Evolutionary conservation across 2,329 filamentous ascomycete genomes (phyloP), one percentile per base, ranked within the genome.

Genomic region (Pseudocercospora cruenta): DNA sequence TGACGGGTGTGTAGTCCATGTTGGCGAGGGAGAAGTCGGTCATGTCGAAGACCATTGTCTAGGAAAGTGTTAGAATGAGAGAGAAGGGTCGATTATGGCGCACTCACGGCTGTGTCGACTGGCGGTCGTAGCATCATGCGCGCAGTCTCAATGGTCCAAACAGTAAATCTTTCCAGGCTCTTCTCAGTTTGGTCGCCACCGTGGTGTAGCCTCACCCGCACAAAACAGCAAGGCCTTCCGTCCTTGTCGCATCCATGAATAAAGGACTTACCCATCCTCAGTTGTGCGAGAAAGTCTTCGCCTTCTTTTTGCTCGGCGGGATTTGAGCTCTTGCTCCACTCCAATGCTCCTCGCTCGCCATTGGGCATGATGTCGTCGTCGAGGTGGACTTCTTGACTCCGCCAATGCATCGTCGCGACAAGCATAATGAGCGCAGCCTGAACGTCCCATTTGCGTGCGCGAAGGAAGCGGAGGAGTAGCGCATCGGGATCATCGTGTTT

Each of bases 1-100:
- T 99, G 64, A 99, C 92, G 0, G 95, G 94, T 0, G 91, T 88
- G 78, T 98, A 98, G 79, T 99, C 95, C 95, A 99, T 98, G 80
- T 99, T 99, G 16, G 94, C 90, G 82, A 98, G 85, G 19, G 91
- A 91, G 78, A 98, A 98, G 69, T 90, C 88, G 7, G 92, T 96
- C 92, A 99, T 94, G 78, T 99, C 95, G 76, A 99, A 99, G 55
- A 99, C 82, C 69, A 99, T 88, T 49, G 92, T 95, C 92, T 96
- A n/a, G 67, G 22, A 65, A 33, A 26, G 26, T 39, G 36, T 69
- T 14, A 55, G 31, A 21, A 31, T 36, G 14, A 33, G 31, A 16
- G 2, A 19, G 4, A 19, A 6, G 9, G 36, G 19, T 28, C n/a
- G 16, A 36, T 3, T 3, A 2, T n/a, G 8, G 59, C 10, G 14